phyloP scores from a whole-genome alignment of 106 monocot genomes.

The Cymbidium sinense region DNA sequence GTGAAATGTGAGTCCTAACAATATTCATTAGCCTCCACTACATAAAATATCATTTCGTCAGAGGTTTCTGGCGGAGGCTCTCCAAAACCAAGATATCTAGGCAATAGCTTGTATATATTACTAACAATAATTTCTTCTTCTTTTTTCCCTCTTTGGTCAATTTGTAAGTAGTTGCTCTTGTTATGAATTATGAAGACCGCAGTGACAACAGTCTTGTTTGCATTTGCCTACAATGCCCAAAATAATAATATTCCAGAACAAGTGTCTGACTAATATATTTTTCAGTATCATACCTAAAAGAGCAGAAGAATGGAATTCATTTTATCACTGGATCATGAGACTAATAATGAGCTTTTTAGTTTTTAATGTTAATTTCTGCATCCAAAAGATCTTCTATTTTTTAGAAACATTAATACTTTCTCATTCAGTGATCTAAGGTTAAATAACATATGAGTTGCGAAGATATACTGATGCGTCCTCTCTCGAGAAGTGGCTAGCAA shows the following conservation, averaged over 20 bases:
- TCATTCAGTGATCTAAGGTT: no score
- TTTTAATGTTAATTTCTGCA: no score
- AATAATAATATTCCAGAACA: background rate
- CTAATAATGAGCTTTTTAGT: no score
- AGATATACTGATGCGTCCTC: no score
- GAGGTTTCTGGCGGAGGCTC: constrained; percentile 26
- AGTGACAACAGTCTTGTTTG: background rate
- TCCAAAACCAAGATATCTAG: constrained; percentile 54
- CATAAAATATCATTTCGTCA: constrained; percentile 6
- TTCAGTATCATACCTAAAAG: background rate
- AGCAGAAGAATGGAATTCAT: background rate
- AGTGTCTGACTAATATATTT: background rate
- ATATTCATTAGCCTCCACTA: constrained; percentile 85
- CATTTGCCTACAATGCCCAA: background rate
- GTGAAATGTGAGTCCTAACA: constrained; percentile 35
- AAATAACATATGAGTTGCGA: no score
- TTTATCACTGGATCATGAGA: no score
- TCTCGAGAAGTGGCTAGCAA: no score
- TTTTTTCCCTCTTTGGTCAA: background rate
- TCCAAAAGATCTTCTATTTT: no score
- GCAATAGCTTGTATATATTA: constrained; percentile 59
- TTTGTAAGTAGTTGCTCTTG: background rate
- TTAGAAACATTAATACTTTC: no score
- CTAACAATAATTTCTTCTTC: background rate
- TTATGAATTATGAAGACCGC: background rate